These are phyloP conservation scores for Pichia sorboxylosa DNA, from an alignment of 1,139 yeast species.

Conservation along the genomic window DNA sequence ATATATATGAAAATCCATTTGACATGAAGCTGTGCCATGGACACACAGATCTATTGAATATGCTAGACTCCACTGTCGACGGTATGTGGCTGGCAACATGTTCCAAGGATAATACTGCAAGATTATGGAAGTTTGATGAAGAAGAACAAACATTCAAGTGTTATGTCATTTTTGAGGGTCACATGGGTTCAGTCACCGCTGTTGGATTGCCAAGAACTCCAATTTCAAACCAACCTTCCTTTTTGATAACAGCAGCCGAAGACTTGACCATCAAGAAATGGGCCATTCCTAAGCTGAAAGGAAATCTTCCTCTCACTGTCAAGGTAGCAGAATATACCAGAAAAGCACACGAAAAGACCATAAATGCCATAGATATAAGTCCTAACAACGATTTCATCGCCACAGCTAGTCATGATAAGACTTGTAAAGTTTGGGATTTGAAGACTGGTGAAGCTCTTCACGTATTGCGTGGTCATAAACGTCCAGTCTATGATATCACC, in stretches of 20 bases:
- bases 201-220: slow-evolving; percentile 60
- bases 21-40: slow-evolving; percentile 63
- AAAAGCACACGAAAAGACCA: slow-evolving; percentile 94
- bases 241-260: slow-evolving; percentile 72
- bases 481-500: slow-evolving; percentile 88
- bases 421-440: slow-evolving; percentile 80
- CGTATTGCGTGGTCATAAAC: slow-evolving; percentile 74
- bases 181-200: slow-evolving; percentile 78
- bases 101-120: slow-evolving; percentile 80
- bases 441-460: slow-evolving; percentile 79
- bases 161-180: slow-evolving; percentile 67
- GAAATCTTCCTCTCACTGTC: slow-evolving; percentile 22
- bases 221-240: slow-evolving; percentile 45
- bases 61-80: slow-evolving; percentile 64
- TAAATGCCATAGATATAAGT: slow-evolving; percentile 75
- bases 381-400: slow-evolving; percentile 85
- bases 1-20: slow-evolving; percentile 40
- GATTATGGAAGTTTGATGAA: slow-evolving; percentile 61
- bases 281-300: slow-evolving; percentile 44
- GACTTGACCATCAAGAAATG: slow-evolving; percentile 89
- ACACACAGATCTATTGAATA: slow-evolving; percentile 75
- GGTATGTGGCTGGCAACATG: slow-evolving; percentile 89
- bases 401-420: slow-evolving; percentile 91
- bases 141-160: slow-evolving; percentile 32
- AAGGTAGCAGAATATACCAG: slow-evolving; percentile 70